Percentiles rank a stretch among this genome's conserved stretches.
Evolutionary conservation across 2,329 filamentous ascomycete genomes (phyloP).

Genomic region (Colletotrichum phormii): DNA sequence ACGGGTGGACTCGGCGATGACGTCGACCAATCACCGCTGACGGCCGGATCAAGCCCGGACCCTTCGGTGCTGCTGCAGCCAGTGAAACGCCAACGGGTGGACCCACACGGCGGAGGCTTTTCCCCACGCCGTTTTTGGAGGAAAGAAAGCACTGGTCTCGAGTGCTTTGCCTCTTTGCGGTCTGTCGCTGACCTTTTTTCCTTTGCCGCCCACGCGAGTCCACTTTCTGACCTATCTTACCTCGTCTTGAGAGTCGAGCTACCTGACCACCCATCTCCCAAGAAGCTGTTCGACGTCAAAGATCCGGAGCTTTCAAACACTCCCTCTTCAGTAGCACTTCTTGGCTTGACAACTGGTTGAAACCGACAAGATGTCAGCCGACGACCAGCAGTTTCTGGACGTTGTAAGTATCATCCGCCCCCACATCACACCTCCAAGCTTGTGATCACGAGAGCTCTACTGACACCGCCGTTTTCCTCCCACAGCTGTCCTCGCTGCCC

Average conservation of each 20-base stretch:
- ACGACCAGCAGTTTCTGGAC: conserved; percentile 83
- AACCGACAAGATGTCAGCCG: conserved; percentile 74
- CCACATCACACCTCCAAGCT: background rate
- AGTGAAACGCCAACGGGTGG: conserved; percentile 18
- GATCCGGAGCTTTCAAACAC: background rate
- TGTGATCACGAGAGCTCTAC: conserved; percentile 17
- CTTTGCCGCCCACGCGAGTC: conserved; percentile 11
- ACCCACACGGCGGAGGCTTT: conserved; percentile 12
- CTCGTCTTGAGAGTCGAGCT: conserved; percentile 11
- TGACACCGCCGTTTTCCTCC: conserved; percentile 18
- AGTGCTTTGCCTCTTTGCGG: background rate
- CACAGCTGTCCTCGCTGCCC: conserved; percentile 63
- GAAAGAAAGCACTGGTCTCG: background rate
- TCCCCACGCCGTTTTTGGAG: background rate
- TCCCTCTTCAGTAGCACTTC: background rate
- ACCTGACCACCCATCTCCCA: background rate
- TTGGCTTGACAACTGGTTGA: conserved; percentile 1
- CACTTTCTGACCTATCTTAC: conserved; percentile 11
- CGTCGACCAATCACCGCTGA: conserved; percentile 17
- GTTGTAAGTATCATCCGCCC: conserved; percentile 65
- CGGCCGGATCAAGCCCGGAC: conserved; percentile 4
- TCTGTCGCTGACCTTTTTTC: conserved; percentile 26
- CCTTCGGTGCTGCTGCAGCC: conserved; percentile 15
- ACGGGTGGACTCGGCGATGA: background rate
- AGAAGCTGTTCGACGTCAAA: conserved; percentile 8